These are phyloP conservation scores for Fomitopsis pulvina DNA, from an alignment of 768 basidiomycete genomes.

Conservation along the genomic window DNA sequence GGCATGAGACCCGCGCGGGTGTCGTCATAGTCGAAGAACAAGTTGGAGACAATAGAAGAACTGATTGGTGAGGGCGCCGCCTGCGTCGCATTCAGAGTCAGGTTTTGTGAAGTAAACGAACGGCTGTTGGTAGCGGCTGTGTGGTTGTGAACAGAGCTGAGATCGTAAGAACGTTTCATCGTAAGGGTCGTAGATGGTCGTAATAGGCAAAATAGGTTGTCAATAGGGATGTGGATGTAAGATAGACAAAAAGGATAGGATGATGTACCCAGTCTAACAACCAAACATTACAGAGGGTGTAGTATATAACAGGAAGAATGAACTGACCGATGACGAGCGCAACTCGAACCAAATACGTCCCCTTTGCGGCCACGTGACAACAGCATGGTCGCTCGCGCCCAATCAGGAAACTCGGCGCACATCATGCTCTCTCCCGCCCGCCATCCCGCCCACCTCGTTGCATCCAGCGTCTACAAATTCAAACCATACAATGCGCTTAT, in stretches of 20 bases:
- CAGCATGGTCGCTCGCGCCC: not conserved
- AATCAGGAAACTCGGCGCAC: not conserved
- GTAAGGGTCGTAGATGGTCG: constrained; percentile 11
- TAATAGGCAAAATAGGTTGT: constrained; percentile 2
- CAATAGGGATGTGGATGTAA: not conserved
- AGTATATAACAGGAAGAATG: not conserved
- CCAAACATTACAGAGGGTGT: not conserved
- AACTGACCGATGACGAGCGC: not conserved
- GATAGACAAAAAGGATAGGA: not conserved
- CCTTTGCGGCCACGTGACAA: not conserved
- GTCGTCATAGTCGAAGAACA: not conserved
- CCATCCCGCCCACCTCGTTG: not conserved
- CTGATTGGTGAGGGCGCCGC: constrained; percentile 10
- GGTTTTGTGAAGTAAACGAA: constrained; percentile 4
- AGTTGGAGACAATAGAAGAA: constrained; percentile 2
- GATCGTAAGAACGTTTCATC: constrained; percentile 17
- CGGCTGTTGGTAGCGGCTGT: constrained; percentile 4
- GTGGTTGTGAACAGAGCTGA: constrained; percentile 14
- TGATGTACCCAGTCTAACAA: not conserved
- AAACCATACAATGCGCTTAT: no score
- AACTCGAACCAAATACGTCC: not conserved
- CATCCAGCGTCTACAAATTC: no score
- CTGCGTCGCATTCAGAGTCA: constrained; percentile 12
- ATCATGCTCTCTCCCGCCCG: not conserved
- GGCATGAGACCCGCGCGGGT: not conserved